Base-by-base conservation (phyloP, 1,139 yeast genomes). In the Taphrina deformans region DNA sequence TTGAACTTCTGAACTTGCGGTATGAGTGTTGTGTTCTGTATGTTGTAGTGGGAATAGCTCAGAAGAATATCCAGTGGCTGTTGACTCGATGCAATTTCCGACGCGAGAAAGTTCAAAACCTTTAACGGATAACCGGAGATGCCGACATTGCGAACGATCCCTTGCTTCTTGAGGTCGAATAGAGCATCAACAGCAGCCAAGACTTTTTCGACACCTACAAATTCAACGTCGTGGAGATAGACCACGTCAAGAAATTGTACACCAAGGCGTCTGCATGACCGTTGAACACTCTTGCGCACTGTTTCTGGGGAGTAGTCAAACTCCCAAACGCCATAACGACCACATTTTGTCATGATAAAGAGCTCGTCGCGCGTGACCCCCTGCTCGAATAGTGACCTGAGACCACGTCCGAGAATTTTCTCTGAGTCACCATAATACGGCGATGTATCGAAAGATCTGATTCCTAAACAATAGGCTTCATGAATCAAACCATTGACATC, bases 391-490 rank as follows among this genome's bases (percentile, higher is more conserved):
- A 78, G 69, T 5, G 66, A 65, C 33, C 58, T 38, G 68, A 92
- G 76, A 0, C 92, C 93, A 9, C 79, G 69, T 0, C 98, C 98
- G 2, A 89, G 75, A 27, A 91, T 73, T 38, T 77, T 80, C 73
- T 92, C 98, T 3, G 96, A 88, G 0, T 91, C 91, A 0, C 97
- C 98, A 73, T 92, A 92, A 75, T 89, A 92, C 1, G 97, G 96
- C 0, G 96, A 88, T 0, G 97, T 90, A 73, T 93, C 98, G 50
- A 92, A 78, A 1, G 96, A 95, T 61, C 82, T 82, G 67, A 89
- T 78, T 0, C 97, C 97, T 27, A 79, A 74, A 24, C 78, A 76
- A 71, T 90, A 86, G 0, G 93, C 96, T 21, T 75, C 72, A 56
- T 77, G 75, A 27, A 92, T 73, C 64, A 92, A 82, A 0, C 82